Percentiles rank a stretch among this genome's conserved stretches.
phyloP scores from a whole-genome alignment of 371 early-diverging fungal species.

The Mucor sp. region DNA sequence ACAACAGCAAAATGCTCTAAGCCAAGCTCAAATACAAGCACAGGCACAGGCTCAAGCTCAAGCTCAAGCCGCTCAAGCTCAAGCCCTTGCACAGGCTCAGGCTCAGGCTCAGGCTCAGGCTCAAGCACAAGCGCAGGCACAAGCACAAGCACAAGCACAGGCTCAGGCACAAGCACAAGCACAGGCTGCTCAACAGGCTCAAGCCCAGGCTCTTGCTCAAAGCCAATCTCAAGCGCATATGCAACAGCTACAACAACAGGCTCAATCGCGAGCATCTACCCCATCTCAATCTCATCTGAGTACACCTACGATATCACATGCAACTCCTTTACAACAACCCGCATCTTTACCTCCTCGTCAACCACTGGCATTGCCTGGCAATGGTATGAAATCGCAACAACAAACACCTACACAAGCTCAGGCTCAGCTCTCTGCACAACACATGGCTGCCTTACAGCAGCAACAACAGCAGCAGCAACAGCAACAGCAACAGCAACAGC shows the following conservation, averaged over 20 bases:
- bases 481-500: conserved; percentile 8
- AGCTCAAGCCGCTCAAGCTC: conserved; percentile 23
- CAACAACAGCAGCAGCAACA: conserved; percentile 17
- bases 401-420: conserved; percentile 35
- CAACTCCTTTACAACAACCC: conserved; percentile 24
- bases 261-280: conserved; percentile 43
- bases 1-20: conserved; percentile 3
- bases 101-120: conserved; percentile 29
- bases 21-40: conserved; percentile 20
- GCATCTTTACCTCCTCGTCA: conserved; percentile 31
- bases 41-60: conserved; percentile 28
- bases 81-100: conserved; percentile 34
- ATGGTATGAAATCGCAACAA: conserved; percentile 20
- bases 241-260: conserved; percentile 33
- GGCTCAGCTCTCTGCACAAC: conserved; percentile 27
- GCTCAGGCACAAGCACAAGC: conserved; percentile 21
- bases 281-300: conserved; percentile 42
- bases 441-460: conserved; percentile 25
- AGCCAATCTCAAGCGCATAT: conserved; percentile 22
- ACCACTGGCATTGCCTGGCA: conserved; percentile 20
- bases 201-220: conserved; percentile 16
- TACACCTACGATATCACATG: conserved; percentile 30
- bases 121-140: conserved; percentile 29
- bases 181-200: conserved; percentile 35
- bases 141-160: conserved; percentile 23